Base-by-base conservation (phyloP, 179 eudicot genomes). In the Silene noctiflora region DNA sequence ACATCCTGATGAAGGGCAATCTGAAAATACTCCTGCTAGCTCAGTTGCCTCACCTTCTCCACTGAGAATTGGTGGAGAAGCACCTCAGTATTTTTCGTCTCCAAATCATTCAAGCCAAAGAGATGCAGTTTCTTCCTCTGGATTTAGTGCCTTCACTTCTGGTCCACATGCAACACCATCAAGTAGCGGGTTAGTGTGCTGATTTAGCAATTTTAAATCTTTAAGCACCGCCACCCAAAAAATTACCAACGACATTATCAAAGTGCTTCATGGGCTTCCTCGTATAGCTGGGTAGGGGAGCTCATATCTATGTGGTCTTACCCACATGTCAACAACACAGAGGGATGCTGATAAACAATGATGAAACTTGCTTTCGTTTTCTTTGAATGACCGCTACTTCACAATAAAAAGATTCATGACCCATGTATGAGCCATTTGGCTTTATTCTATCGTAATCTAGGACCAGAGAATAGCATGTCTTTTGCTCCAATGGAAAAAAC, bases 161-260 rank as follows among this genome's bases (percentile, higher is more conserved):
- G 81, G 76, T 80, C 81, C 78, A 22, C 79, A 75, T 75, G 94
- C 87, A 56, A 78, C 89, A 59, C 89, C 91, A 25, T 84, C 86
- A 42, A 77, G 86, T 73, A 82, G 76, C 66, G 84, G 89, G 98
- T 93, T 77, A 67, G 80, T 75, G 69, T 60, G 12, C 8, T 48
- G 13, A n/a, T 42, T 59, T 81, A 13, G n/a, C 13, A 3, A 60
- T 20, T 31, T 16, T 64, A 24, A 7, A 35, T 35, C 42, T 71
- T 51, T 22, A 20, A 68, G 20, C 2, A 3, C 3, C 7, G 4
- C 55, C 17, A 27, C 2, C 9, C 51, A 65, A 65, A 46, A 33
- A 66, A 27, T 0, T 24, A 4, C 42, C 42, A 0, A 5, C 5
- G 8, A 29, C 42, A 39, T 39, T 39, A 39, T 39, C 46, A 39